Evolutionary conservation across 1,139 yeast genomes (phyloP).

Genomic region (Nakaseomyces bracarensis): DNA sequence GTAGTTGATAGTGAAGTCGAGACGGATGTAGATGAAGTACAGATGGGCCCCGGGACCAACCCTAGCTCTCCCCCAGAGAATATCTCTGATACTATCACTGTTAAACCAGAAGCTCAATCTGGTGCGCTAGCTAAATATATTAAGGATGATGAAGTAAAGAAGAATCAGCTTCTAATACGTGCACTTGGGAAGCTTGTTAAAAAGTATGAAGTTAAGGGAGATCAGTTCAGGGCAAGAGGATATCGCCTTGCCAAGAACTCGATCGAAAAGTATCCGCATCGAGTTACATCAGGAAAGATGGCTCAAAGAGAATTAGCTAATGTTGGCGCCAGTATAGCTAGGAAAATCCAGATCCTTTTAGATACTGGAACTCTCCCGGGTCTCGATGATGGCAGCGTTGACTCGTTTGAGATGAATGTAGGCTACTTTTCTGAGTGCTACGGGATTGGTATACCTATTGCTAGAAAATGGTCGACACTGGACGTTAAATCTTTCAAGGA

Average conservation of each 20-base stretch:
- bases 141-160: slow-evolving; percentile 10
- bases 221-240: slow-evolving; percentile 38
- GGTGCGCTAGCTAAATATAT: neutral
- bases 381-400: slow-evolving; percentile 27
- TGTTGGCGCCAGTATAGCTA: slow-evolving; percentile 41
- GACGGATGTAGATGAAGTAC: neutral
- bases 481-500: slow-evolving; percentile 40
- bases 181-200: slow-evolving; percentile 35
- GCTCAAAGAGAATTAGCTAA: slow-evolving; percentile 37
- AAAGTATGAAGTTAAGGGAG: slow-evolving; percentile 36
- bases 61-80: no score
- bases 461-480: slow-evolving; percentile 38
- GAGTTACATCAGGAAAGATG: slow-evolving; percentile 36
- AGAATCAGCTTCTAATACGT: slow-evolving; percentile 35
- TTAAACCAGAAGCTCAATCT: neutral
- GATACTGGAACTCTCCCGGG: slow-evolving; percentile 37
- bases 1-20: slow-evolving; percentile 1
- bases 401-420: slow-evolving; percentile 28
- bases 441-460: slow-evolving; percentile 46
- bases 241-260: slow-evolving; percentile 42
- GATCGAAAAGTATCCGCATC: slow-evolving; percentile 27
- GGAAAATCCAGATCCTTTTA: slow-evolving; percentile 42
- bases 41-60: no score
- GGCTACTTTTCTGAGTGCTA: slow-evolving; percentile 40
- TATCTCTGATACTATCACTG: no score